Evolutionary conservation across 352 stramenopile genomes (phyloP).

Genomic region (Achlya hypogyna): DNA sequence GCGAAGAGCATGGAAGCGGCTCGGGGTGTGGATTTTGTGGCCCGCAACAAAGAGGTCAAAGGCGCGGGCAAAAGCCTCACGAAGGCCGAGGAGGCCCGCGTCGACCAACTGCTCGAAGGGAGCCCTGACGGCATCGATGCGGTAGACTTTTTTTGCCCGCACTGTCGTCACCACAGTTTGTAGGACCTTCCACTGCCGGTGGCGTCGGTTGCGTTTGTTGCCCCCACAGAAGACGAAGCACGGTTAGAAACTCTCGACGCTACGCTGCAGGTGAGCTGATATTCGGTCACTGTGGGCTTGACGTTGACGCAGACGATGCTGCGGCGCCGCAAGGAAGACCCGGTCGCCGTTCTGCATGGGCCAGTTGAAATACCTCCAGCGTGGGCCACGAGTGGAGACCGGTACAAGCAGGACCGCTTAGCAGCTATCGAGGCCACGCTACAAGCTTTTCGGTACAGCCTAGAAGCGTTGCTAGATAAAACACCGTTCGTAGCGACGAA

Average conservation of each 20-base stretch:
- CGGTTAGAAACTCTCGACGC: neutral
- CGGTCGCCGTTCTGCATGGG: neutral
- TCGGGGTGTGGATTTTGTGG: neutral
- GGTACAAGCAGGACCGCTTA: neutral
- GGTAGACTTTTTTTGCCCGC: neutral
- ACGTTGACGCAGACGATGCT: conserved; percentile 7
- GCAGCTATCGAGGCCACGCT: conserved; percentile 3
- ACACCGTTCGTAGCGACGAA: conserved; percentile 5
- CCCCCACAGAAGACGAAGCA: neutral
- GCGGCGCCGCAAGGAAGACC: neutral
- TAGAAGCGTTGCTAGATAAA: neutral
- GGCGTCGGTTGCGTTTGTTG: neutral
- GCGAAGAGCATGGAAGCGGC: neutral
- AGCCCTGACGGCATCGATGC: neutral
- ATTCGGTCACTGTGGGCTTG: neutral
- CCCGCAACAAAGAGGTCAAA: conserved; percentile 15
- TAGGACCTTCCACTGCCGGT: neutral
- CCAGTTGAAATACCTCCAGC: neutral
- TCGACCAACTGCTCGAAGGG: neutral
- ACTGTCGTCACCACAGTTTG: neutral
- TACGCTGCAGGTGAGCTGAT: neutral
- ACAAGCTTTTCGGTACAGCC: conserved; percentile 1
- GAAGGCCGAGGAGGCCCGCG: neutral
- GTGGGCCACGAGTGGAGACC: neutral
- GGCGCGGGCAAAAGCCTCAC: conserved; percentile 4